These are phyloP conservation scores for Candida arabinofermentans DNA, from an alignment of 805 yeast species.

Conservation along the genomic window DNA sequence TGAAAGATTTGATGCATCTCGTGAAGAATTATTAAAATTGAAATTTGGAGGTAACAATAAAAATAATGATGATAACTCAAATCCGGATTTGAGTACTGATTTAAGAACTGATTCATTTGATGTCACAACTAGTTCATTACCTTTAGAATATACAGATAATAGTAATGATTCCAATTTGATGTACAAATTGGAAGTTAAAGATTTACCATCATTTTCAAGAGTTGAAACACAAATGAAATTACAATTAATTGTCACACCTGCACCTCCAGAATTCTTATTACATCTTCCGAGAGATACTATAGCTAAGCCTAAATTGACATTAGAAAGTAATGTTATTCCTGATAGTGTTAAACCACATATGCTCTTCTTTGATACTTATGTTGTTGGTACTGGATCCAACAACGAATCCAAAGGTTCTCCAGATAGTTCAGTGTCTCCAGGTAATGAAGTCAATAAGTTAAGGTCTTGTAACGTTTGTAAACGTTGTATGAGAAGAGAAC, in stretches of 20 bases:
- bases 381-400: slow-evolving; percentile 37
- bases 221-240: slow-evolving; percentile 95
- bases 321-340: slow-evolving; percentile 45
- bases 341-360: slow-evolving; percentile 48
- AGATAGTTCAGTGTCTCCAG: slow-evolving; percentile 1
- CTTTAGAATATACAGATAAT: slow-evolving; percentile 25
- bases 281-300: slow-evolving; percentile 86
- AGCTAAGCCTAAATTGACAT: slow-evolving; percentile 79
- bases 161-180: slow-evolving; percentile 24
- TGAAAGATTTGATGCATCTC: slow-evolving; percentile 37
- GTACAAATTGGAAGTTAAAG: slow-evolving; percentile 49
- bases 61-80: slow-evolving; percentile 8
- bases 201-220: slow-evolving; percentile 76
- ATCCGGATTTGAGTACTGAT: slow-evolving; percentile 2
- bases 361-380: slow-evolving; percentile 72
- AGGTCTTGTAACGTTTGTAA: slow-evolving; percentile 71
- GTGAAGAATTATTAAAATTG: slow-evolving; percentile 47
- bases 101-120: slow-evolving; percentile 19
- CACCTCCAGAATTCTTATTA: slow-evolving; percentile 68
- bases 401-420: slow-evolving; percentile 34
- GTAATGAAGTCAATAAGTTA: slow-evolving; percentile 10
- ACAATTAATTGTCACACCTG: slow-evolving; percentile 61
- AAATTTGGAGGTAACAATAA: slow-evolving; percentile 42
- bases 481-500: slow-evolving; percentile 88
- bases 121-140: slow-evolving; percentile 25